Base-by-base conservation (phyloP, 768 basidiomycete genomes). In the Tephrocybe rancida region DNA sequence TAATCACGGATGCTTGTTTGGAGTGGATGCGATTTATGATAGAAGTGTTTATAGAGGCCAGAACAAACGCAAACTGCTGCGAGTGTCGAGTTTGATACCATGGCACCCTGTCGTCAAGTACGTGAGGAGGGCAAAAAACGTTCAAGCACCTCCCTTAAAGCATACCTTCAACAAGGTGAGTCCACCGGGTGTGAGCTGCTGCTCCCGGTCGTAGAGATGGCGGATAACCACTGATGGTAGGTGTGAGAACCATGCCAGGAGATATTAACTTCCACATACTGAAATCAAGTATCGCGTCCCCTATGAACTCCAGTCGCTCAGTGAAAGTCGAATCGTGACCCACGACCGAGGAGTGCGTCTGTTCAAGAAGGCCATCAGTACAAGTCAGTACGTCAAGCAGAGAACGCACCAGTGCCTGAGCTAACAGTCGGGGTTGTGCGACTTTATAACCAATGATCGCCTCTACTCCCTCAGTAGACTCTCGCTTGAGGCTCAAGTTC, bases 211-310 rank as follows among this genome's bases (percentile, higher is more conserved):
- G 61, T 79, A 92, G 47, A 93, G 80, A 66, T 91, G 77, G 19
- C 80, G 81, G 26, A 90, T 81, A 19, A 89, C 84, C 74, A 92
- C 92, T 93, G 59, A 45, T 37, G 27, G 16, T 42, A 43, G 49
- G 49, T 47, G 34, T 60, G 26, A 54, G 48, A 56, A 18, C 39
- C 41, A 21, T 47, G 41, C 56, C 42, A 47, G 37, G 27, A 25
- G 48, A 44, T 42, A 25, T 51, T 26, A 44, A 48, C 35, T 25
- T 42, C 37, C 25, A 73, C 89, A 50, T 62, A 93, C 92, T 69
- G 53, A 91, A 88, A 67, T 94, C 92, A 22, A 95, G 78, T 46
- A 95, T 82, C 1, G 89, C 90, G 70, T 95, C 92, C 11, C 92
- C 92, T 35, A 93, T 75, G 64, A 93, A 95, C 66, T 93, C 91